These are phyloP conservation scores for Raffaelea ambrosiae DNA, from an alignment of 2,329 filamentous ascomycete genomes.

Conservation along the genomic window DNA sequence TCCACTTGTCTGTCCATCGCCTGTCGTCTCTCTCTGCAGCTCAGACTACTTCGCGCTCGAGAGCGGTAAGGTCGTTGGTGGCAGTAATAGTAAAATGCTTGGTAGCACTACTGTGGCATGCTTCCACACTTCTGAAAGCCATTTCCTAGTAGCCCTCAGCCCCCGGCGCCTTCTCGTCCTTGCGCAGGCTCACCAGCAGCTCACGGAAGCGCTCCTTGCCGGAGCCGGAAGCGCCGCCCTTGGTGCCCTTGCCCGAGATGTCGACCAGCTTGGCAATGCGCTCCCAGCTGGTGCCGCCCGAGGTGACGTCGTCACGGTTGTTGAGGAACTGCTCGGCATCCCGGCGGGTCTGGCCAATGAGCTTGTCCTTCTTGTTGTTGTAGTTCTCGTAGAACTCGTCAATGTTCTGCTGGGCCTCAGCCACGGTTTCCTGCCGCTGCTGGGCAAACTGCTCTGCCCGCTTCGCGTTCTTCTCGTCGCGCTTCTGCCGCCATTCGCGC, in stretches of 20 bases:
- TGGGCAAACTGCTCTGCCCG: slow-evolving; percentile 74
- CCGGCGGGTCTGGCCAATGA: slow-evolving; percentile 74
- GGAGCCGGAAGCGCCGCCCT: slow-evolving; percentile 78
- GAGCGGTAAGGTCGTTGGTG: no score
- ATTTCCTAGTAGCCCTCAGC: slow-evolving; percentile 50
- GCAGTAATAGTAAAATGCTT: no score
- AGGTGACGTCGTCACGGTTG: slow-evolving; percentile 83
- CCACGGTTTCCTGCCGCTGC: slow-evolving; percentile 77
- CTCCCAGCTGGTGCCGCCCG: slow-evolving; percentile 96
- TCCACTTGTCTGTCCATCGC: no score
- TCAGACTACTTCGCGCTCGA: no score
- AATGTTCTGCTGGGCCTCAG: slow-evolving; percentile 86
- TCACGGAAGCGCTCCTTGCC: slow-evolving; percentile 97
- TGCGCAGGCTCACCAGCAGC: slow-evolving; percentile 74
- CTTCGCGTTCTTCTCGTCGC: slow-evolving; percentile 73
- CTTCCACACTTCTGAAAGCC: slow-evolving; percentile 7
- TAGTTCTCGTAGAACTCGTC: slow-evolving; percentile 99
- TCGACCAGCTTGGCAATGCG: slow-evolving; percentile 97
- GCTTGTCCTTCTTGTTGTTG: slow-evolving; percentile 96
- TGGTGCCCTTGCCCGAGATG: slow-evolving; percentile 82
- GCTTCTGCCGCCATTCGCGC: slow-evolving; percentile 83
- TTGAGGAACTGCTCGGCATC: slow-evolving; percentile 91
- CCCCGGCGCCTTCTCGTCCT: slow-evolving; percentile 79
- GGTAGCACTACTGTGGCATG: no score
- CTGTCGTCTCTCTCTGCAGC: no score